Conservation (phyloP, 1,284 basidiomycete genomes). For the Dichomitus squalens region DNA sequence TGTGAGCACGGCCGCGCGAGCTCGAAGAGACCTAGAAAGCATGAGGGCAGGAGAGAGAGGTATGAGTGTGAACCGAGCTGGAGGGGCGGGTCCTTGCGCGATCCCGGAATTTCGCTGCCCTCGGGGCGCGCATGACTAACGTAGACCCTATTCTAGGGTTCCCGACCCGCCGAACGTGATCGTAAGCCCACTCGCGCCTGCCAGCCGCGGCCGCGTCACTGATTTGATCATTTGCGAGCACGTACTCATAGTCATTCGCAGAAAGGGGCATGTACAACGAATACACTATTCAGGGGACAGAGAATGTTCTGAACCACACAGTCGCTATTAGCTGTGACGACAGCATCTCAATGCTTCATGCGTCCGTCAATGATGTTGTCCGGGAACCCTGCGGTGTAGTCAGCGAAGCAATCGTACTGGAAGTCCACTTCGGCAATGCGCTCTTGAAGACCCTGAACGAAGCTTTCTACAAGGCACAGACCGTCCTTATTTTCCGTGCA, state of each 20-base stretch:
- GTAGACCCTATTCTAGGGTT: conserved; percentile 25
- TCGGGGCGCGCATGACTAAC: conserved; percentile 29
- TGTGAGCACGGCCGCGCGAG: conserved; percentile 41
- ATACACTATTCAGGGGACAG: no score
- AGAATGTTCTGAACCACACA: no score
- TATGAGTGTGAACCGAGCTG: conserved; percentile 14
- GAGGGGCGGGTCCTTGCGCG: conserved; percentile 1
- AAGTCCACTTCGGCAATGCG: conserved; percentile 29
- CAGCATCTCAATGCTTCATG: conserved; percentile 13
- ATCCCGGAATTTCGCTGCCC: not conserved
- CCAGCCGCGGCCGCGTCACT: not conserved
- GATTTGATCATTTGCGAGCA: not conserved
- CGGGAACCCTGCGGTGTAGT: conserved; percentile 25
- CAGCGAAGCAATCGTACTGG: conserved; percentile 26
- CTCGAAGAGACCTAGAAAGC: conserved; percentile 41
- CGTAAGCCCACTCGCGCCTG: conserved; percentile 14
- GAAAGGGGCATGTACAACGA: not conserved
- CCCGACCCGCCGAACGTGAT: conserved; percentile 12
- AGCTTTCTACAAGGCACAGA: conserved; percentile 25
- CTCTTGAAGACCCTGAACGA: conserved; percentile 29
- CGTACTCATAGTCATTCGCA: not conserved
- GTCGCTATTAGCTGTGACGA: no score
- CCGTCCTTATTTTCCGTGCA: conserved; percentile 29
- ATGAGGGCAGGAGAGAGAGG: conserved; percentile 31
- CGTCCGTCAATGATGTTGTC: conserved; percentile 26